Evolutionary conservation across 2,329 filamentous ascomycete species (phyloP).

Genomic region (Ustulina deusta): DNA sequence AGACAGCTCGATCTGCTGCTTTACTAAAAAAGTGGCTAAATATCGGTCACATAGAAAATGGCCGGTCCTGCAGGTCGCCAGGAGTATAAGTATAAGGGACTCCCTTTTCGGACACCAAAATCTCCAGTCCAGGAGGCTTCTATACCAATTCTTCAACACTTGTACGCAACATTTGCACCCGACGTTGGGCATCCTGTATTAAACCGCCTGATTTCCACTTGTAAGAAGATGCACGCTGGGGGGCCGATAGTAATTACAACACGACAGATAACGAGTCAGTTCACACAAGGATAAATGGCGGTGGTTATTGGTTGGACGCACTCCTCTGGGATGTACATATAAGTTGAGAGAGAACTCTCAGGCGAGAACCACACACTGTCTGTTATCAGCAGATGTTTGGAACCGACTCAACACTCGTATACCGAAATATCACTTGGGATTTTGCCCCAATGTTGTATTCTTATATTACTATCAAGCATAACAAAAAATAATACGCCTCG

Average conservation of each 20-base stretch:
- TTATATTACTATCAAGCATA: background rate
- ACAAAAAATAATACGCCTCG: background rate
- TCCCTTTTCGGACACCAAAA: no score
- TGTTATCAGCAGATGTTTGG: background rate
- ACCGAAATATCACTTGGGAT: background rate
- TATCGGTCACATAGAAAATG: no score
- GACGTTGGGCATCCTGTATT: background rate
- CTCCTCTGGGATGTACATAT: constrained; percentile 10
- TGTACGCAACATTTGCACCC: background rate
- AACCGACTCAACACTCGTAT: background rate
- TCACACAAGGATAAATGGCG: background rate
- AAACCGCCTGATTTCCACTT: background rate
- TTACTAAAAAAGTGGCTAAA: no score
- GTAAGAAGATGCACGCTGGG: background rate
- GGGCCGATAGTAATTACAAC: background rate
- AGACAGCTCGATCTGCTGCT: no score
- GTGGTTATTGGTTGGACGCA: background rate
- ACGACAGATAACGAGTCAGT: background rate
- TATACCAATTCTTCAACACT: no score
- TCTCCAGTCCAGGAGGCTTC: no score
- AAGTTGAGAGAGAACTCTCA: background rate
- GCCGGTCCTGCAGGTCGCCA: no score
- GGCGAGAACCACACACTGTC: background rate
- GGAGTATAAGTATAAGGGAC: no score
- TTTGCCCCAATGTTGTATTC: background rate